phyloP scores from a whole-genome alignment of 2,329 filamentous ascomycete species.

The Penicillium occitanis region DNA sequence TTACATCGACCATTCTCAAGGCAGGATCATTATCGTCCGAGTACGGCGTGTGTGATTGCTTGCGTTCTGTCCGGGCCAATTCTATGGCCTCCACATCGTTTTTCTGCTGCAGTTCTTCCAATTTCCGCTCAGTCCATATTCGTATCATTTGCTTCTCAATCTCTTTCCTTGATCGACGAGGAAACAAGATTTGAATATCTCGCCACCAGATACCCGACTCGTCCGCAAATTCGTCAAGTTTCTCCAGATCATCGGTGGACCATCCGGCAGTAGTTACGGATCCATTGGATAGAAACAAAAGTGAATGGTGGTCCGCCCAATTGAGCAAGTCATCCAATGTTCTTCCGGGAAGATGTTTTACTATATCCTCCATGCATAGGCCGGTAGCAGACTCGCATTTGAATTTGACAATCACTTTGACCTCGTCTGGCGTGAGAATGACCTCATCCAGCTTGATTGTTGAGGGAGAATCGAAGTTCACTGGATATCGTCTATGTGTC shows the following conservation, averaged over 20 bases:
- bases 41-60: conserved; percentile 1
- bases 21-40: conserved; percentile 16
- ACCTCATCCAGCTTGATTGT: conserved; percentile 22
- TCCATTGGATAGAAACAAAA: conserved; percentile 28
- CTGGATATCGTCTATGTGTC: conserved; percentile 2
- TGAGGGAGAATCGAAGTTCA: conserved; percentile 22
- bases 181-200: conserved; percentile 31
- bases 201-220: conserved; percentile 34
- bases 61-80: not conserved
- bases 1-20: conserved; percentile 4
- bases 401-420: conserved; percentile 33
- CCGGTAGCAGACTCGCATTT: conserved; percentile 29
- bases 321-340: conserved; percentile 26
- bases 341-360: conserved; percentile 30
- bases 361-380: conserved; percentile 33
- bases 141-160: conserved; percentile 37
- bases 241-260: conserved; percentile 31
- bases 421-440: conserved; percentile 35
- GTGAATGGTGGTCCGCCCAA: conserved; percentile 36
- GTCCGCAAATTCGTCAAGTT: conserved; percentile 30
- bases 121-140: conserved; percentile 29
- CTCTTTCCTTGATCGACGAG: conserved; percentile 31
- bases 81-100: not conserved
- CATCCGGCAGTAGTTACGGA: conserved; percentile 31
- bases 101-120: not conserved